phyloP scores from a whole-genome alignment of 768 basidiomycete species.

The Amanita rubescens region DNA sequence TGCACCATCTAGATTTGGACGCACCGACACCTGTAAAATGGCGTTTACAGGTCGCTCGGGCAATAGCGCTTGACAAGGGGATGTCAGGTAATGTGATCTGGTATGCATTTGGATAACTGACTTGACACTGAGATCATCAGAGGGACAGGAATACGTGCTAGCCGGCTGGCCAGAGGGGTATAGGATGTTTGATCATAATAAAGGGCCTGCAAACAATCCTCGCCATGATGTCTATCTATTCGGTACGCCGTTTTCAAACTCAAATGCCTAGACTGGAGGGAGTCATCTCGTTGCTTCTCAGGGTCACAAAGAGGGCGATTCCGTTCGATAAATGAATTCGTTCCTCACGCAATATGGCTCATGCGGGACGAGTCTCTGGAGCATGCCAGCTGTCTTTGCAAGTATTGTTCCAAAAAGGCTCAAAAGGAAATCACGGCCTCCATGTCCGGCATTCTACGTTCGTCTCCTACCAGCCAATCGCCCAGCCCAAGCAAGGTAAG shows the following conservation, averaged over 20 bases:
- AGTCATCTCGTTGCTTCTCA: slow-evolving; percentile 20
- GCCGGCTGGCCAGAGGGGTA: slow-evolving; percentile 62
- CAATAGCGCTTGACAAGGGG: slow-evolving; percentile 34
- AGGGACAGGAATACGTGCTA: slow-evolving; percentile 48
- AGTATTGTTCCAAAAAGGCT: slow-evolving; percentile 65
- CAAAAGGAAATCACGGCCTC: slow-evolving; percentile 63
- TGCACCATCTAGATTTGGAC: slow-evolving; percentile 46
- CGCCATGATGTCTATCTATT: slow-evolving; percentile 76
- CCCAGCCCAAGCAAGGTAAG: slow-evolving; percentile 1
- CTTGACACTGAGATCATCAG: background rate
- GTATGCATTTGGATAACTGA: background rate
- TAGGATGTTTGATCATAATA: slow-evolving; percentile 67
- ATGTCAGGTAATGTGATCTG: slow-evolving; percentile 41
- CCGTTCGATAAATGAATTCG: slow-evolving; percentile 80
- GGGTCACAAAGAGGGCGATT: slow-evolving; percentile 48
- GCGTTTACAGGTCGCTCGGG: slow-evolving; percentile 38
- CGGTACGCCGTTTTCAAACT: slow-evolving; percentile 34
- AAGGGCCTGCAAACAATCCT: slow-evolving; percentile 45
- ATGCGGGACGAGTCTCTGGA: slow-evolving; percentile 43
- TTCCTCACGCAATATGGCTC: slow-evolving; percentile 80
- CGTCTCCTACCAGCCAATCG: slow-evolving; percentile 8
- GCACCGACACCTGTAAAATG: slow-evolving; percentile 50
- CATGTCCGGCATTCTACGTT: slow-evolving; percentile 18
- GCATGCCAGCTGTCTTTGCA: slow-evolving; percentile 56
- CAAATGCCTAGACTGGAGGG: background rate